Percentiles rank a stretch among this genome's conserved stretches.
phyloP scores from a whole-genome alignment of 2,329 filamentous ascomycete species.

The Ceratocystis colombiana region DNA sequence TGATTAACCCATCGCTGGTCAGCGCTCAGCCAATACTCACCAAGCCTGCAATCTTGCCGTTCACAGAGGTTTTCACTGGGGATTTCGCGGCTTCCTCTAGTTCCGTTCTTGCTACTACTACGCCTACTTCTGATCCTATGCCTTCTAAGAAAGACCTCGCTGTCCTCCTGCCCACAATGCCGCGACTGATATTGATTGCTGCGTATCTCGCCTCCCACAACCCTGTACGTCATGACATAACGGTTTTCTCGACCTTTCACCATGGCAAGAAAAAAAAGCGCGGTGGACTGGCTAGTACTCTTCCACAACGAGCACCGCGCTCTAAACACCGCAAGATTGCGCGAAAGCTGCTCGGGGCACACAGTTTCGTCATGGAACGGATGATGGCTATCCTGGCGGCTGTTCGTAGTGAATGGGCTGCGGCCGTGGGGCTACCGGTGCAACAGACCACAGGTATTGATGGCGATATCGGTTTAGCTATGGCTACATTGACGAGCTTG shows the following conservation, averaged over 20 bases:
- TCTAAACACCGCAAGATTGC: slow-evolving; percentile 61
- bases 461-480: slow-evolving; percentile 50
- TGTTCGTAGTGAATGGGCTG: slow-evolving; percentile 48
- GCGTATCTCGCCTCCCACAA: slow-evolving; percentile 78
- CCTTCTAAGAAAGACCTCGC: slow-evolving; percentile 38
- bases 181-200: slow-evolving; percentile 62
- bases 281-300: slow-evolving; percentile 38
- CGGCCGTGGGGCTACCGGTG: slow-evolving; percentile 28
- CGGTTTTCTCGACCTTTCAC: slow-evolving; percentile 65
- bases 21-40: slow-evolving; percentile 26
- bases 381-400: slow-evolving; percentile 68
- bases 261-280: slow-evolving; percentile 43
- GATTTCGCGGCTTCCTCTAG: slow-evolving; percentile 1
- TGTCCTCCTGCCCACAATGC: slow-evolving; percentile 56
- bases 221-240: slow-evolving; percentile 58
- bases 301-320: slow-evolving; percentile 30
- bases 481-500: slow-evolving; percentile 64
- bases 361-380: slow-evolving; percentile 66
- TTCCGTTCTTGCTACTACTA: slow-evolving; percentile 15
- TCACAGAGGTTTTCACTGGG: slow-evolving; percentile 25
- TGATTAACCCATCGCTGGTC: slow-evolving; percentile 56
- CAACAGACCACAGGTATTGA: slow-evolving; percentile 38
- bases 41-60: slow-evolving; percentile 20
- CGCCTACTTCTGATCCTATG: neutral
- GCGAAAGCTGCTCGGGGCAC: slow-evolving; percentile 64